Conservation (phyloP, 345 rosid species). For the Eucalyptus erythrocorys region DNA sequence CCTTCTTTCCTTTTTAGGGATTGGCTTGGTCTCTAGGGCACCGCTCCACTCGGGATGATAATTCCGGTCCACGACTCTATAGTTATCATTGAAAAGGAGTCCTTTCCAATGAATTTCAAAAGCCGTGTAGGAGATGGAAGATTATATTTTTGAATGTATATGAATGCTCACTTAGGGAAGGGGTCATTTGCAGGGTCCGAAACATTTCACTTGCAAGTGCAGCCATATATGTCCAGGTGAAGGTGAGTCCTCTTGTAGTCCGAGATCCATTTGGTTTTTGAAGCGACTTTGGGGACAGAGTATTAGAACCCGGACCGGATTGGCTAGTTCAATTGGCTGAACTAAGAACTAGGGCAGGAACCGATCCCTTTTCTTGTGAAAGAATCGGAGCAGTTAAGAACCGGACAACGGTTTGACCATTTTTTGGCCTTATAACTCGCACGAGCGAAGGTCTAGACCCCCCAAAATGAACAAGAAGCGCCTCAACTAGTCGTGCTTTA, state of each 20-base stretch:
- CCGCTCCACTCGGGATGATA: not conserved
- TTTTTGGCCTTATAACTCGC: not conserved
- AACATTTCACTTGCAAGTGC: not conserved
- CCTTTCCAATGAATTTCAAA: fast-evolving
- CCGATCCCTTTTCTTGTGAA: not conserved
- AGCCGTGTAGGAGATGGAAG: not conserved
- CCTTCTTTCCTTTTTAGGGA: not conserved
- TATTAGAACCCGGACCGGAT: not conserved
- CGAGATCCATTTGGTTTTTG: not conserved
- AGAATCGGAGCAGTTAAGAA: not conserved
- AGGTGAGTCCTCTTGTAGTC: not conserved
- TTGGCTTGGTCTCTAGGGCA: not conserved
- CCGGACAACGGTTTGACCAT: not conserved
- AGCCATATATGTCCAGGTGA: not conserved
- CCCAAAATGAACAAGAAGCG: not conserved
- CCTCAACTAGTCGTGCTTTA: not conserved
- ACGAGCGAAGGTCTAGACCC: not conserved
- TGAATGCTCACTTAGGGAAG: not conserved
- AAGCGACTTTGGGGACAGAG: not conserved
- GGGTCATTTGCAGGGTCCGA: not conserved
- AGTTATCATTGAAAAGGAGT: not conserved
- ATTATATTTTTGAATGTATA: not conserved
- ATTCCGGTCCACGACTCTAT: not conserved
- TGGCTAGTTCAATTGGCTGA: not conserved
- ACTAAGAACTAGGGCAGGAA: not conserved